Evolutionary conservation across 257 asterid species (phyloP), one percentile per base, ranked within the genome.

Genomic region (Solanum stenotomum): DNA sequence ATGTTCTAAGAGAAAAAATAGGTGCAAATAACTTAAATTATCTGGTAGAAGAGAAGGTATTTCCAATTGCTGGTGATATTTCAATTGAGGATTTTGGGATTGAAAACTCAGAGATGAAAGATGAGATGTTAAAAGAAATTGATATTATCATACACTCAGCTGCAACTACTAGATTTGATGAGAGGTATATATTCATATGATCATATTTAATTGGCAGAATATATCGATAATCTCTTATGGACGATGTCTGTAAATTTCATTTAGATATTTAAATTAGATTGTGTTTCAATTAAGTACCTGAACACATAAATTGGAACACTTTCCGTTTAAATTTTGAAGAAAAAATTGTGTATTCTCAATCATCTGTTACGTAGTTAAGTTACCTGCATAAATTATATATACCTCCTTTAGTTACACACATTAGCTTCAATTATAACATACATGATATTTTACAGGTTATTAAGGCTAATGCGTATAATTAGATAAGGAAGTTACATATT

Each of bases 101-200:
- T 29, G 16, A 77, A 34, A 81, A 89, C n/a, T 20, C 76, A 6
- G 9, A 89, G 5, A 38, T 90, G 11, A 91, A 87, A 59, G 52
- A 92, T 11, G 75, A 90, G 6, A 90, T 95, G 92, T 91, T 86
- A 74, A 34, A 23, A 63, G 92, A 93, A 75, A 83, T 92, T 4
- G 93, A 92, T 42, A 76, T 93, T 34, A 56, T 94, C 16, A 88
- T 95, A 83, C 93, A 95, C 88, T 95, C 95, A 2, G 98, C 98
- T n/a, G 95, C 97, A 34, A 92, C 94, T 12, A 95, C 98, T 59
- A 90, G 84, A 33, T 94, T 91, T 29, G 77, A 88, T 22, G 93
- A 91, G 33, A 87, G 91, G 92, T 90, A 25, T 22, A 27, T 46
- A 38, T 23, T 27, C 20, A 25, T 67, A 25, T 25, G 35, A 67